Conservation (phyloP, 768 basidiomycete genomes). For the Tubosaeta sp. region DNA sequence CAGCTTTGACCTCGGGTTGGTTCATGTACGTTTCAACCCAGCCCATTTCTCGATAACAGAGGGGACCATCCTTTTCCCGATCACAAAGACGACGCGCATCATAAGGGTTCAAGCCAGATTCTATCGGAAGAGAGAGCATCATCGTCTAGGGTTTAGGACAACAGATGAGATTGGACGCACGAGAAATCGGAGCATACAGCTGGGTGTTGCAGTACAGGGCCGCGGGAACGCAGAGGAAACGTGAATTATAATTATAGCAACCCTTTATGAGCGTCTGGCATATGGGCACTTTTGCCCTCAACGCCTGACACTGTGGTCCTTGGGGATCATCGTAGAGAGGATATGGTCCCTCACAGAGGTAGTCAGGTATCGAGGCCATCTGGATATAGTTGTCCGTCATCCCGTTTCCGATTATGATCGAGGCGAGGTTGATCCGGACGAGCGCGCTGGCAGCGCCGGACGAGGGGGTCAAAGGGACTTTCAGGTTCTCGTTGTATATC, state of each 20-base stretch:
- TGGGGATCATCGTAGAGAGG: conserved; percentile 70
- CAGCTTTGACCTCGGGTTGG: conserved; percentile 66
- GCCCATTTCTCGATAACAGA: conserved; percentile 75
- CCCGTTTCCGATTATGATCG: conserved; percentile 85
- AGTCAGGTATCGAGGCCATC: conserved; percentile 77
- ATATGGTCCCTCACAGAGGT: conserved; percentile 77
- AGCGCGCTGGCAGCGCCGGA: conserved; percentile 40
- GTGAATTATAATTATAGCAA: conserved; percentile 62
- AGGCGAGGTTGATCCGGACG: conserved; percentile 73
- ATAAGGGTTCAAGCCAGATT: conserved; percentile 81
- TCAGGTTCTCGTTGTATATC: conserved; percentile 76
- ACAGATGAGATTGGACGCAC: conserved; percentile 36
- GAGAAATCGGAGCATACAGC: conserved; percentile 64
- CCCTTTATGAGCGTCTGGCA: conserved; percentile 70
- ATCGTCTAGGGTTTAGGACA: not conserved
- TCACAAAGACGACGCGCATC: conserved; percentile 81
- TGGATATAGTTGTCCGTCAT: conserved; percentile 81
- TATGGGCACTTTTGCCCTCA: conserved; percentile 62
- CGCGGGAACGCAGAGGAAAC: conserved; percentile 70
- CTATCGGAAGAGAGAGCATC: conserved; percentile 31
- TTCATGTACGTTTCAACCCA: conserved; percentile 94
- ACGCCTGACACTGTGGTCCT: conserved; percentile 59
- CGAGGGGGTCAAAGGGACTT: conserved; percentile 40
- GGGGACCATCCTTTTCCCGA: conserved; percentile 57
- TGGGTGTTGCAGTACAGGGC: conserved; percentile 75